Percentiles rank a stretch among this genome's conserved stretches.
Conservation (phyloP, 495 filamentous ascomycete genomes). For the Trichoderma erinaceum region DNA sequence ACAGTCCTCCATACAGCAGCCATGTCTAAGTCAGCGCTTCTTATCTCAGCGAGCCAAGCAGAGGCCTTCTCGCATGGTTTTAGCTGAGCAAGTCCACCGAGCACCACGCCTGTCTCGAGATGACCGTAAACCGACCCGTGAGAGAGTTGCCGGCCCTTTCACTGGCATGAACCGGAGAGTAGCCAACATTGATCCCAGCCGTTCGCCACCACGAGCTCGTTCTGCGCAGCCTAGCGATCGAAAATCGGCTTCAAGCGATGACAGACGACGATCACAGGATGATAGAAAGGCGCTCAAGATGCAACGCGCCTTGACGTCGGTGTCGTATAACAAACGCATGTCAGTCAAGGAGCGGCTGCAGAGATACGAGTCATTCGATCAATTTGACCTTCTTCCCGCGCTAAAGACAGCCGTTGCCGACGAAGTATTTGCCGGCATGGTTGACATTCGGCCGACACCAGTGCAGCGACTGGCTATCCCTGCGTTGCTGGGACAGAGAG, state of each 20-base stretch:
- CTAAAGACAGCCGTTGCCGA: constrained; percentile 65
- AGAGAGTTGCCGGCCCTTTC: constrained; percentile 56
- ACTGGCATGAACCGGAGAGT: constrained; percentile 71
- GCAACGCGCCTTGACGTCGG: constrained; percentile 67
- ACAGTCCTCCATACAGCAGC: constrained; percentile 16
- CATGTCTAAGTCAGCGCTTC: constrained; percentile 33
- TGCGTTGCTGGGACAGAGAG: constrained; percentile 49
- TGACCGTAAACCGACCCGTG: constrained; percentile 30
- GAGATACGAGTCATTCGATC: constrained; percentile 67
- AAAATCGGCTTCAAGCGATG: constrained; percentile 28
- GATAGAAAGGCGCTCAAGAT: constrained; percentile 84
- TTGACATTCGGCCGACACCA: constrained; percentile 70
- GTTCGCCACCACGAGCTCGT: constrained; percentile 28
- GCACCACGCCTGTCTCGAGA: constrained; percentile 40
- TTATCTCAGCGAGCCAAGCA: constrained; percentile 31
- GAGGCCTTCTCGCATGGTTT: constrained; percentile 65
- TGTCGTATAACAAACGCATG: constrained; percentile 66
- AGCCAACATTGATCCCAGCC: constrained; percentile 44
- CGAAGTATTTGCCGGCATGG: constrained; percentile 65
- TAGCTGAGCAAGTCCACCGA: constrained; percentile 65
- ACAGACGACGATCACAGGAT: constrained; percentile 31
- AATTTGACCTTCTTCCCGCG: constrained; percentile 65
- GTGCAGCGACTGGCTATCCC: constrained; percentile 87
- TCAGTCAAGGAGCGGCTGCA: constrained; percentile 63
- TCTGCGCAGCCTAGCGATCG: constrained; percentile 15